A percentile compares a stretch with the other conserved stretches of the same genome.
These are phyloP conservation scores for Botrytis paeoniae DNA, from an alignment of 2,329 filamentous ascomycete species.

Conservation along the genomic window DNA sequence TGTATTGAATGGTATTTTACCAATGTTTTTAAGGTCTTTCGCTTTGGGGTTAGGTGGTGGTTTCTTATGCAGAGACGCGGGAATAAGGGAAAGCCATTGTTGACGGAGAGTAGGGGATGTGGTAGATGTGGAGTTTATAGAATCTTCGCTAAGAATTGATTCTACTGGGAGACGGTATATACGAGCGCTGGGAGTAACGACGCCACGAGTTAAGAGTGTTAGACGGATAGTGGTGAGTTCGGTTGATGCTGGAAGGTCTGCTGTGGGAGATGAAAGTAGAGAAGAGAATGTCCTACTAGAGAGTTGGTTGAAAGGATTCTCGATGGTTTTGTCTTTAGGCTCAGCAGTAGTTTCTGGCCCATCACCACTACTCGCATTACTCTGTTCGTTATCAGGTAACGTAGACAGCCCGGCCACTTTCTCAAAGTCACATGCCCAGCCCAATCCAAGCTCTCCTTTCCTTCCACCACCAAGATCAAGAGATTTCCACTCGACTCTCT, in stretches of 20 bases:
- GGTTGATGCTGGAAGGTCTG: conserved; percentile 37
- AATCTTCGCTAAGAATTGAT: conserved; percentile 40
- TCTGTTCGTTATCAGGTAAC: conserved; percentile 18
- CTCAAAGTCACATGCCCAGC: conserved; percentile 83
- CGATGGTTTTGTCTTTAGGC: neutral
- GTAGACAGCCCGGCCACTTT: conserved; percentile 28
- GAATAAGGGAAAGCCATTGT: conserved; percentile 67
- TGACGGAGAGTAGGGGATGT: conserved; percentile 50
- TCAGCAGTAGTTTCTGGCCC: neutral
- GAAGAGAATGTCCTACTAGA: conserved; percentile 25
- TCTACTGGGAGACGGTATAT: conserved; percentile 74
- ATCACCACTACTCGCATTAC: neutral
- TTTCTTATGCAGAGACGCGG: conserved; percentile 30
- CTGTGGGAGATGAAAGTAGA: conserved; percentile 29
- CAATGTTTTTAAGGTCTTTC: conserved; percentile 21
- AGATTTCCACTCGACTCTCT: conserved; percentile 70
- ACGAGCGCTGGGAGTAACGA: conserved; percentile 68
- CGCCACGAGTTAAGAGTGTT: conserved; percentile 65
- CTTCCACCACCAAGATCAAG: conserved; percentile 70
- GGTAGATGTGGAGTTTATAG: conserved; percentile 5
- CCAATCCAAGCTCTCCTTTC: conserved; percentile 79
- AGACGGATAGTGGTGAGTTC: conserved; percentile 62
- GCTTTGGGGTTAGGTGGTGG: conserved; percentile 30
- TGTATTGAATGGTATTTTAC: conserved; percentile 34
- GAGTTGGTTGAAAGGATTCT: conserved; percentile 26